Base-by-base conservation (phyloP, 768 basidiomycete species). In the Tricholoma terreum region DNA sequence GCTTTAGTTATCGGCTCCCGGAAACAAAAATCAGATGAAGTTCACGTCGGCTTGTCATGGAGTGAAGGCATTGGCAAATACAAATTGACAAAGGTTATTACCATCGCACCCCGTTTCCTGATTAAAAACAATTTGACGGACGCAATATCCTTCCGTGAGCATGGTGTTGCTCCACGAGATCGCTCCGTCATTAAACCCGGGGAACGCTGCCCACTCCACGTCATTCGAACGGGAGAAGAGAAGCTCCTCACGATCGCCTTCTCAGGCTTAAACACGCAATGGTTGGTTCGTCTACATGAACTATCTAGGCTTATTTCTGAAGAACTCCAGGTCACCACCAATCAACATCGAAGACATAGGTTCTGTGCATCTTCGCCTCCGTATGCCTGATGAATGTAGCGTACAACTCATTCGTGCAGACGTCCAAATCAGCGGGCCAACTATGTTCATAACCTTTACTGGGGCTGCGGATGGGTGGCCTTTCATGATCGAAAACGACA, bases 21-120 rank as follows among this genome's bases (percentile, higher is more conserved):
- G 42, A 76, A 75, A 30, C 85, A 85, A 52, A 84, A 78, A 60
- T 73, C 80, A 2, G 85, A 90, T 48, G 84, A 87, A 67, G 80
- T 86, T 52, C 90, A 94, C 67, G 71, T 92, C 46, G 97, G 96
- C 1, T 64, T 99, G 36, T 95, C 94, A 4, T 98, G 95, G 84
- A 80, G 83, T 15, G 94, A 96, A 71, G 97, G 95, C 1, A 76
- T 87, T n/a, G 97, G 97, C 34, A 98, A 97, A 77, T 98, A 98
- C 71, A 98, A 98, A 68, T 76, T 98, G 33, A 89, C 89, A 24
- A 98, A 98, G 74, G 88, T 98, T 62, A 86, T 99, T 61, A 95
- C 91, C 0, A 75, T 98, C 35, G 80, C 90, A 7, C 97, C 97
- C 24, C 85, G 97, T 46, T 98, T 94, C 76, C 75, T 98, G 60